Conservation (phyloP, 2,329 filamentous ascomycete genomes). For the Xylariaceae sp. region DNA sequence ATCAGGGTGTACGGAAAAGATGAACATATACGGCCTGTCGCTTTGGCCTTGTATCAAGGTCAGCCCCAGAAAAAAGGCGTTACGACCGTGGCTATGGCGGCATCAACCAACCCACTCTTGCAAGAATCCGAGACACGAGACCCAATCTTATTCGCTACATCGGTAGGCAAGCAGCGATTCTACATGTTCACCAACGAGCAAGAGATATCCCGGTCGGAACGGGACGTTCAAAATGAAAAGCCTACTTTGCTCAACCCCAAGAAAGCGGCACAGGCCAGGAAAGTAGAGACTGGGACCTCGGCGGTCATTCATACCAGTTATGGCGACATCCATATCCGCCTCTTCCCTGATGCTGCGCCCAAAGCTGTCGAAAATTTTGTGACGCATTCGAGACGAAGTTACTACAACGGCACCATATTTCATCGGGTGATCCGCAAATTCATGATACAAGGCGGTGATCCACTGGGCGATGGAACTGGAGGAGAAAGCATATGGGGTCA, state of each 20-base stretch:
- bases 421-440: slow-evolving; percentile 97
- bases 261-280: slow-evolving; percentile 57
- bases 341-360: slow-evolving; percentile 90
- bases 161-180: slow-evolving; percentile 83
- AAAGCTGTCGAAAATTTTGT: slow-evolving; percentile 98
- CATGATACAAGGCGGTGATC: slow-evolving; percentile 91
- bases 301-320: slow-evolving; percentile 89
- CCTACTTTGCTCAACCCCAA: slow-evolving; percentile 64
- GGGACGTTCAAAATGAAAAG: slow-evolving; percentile 94
- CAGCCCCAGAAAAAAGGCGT: slow-evolving; percentile 91
- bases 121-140: slow-evolving; percentile 89
- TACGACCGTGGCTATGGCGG: slow-evolving; percentile 95
- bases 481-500: slow-evolving; percentile 91
- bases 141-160: slow-evolving; percentile 83
- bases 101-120: slow-evolving; percentile 86
- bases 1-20: slow-evolving; percentile 89
- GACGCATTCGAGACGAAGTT: slow-evolving; percentile 81
- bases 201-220: slow-evolving; percentile 75
- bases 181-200: slow-evolving; percentile 97
- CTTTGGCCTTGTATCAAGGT: slow-evolving; percentile 87
- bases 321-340: slow-evolving; percentile 88
- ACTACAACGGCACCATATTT: slow-evolving; percentile 98
- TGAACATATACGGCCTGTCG: slow-evolving; percentile 80
- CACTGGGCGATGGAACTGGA: slow-evolving; percentile 82
- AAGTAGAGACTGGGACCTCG: slow-evolving; percentile 69